Evolutionary conservation across 2,329 filamentous ascomycete species (phyloP).

Genomic region (Colletotrichum incanum): DNA sequence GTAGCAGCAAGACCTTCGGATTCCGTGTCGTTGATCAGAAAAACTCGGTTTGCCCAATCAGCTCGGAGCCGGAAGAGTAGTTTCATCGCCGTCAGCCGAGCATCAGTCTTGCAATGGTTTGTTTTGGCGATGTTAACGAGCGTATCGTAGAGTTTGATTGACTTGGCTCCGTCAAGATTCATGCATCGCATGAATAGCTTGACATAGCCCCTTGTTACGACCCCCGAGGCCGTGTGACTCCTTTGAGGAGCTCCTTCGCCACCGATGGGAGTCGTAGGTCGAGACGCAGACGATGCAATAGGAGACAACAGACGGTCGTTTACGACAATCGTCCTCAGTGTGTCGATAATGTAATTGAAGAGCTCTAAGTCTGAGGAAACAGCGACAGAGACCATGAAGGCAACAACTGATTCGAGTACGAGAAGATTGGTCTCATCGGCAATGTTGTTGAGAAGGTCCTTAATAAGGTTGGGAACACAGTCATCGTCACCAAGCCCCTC

Average conservation of each 20-base stretch:
- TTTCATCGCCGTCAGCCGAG: slow-evolving; percentile 82
- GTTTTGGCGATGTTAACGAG: slow-evolving; percentile 76
- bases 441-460: slow-evolving; percentile 73
- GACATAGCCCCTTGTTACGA: slow-evolving; percentile 80
- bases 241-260: slow-evolving; percentile 46
- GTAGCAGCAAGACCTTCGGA: slow-evolving; percentile 80
- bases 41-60: slow-evolving; percentile 84
- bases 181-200: slow-evolving; percentile 84
- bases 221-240: slow-evolving; percentile 74
- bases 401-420: slow-evolving; percentile 76
- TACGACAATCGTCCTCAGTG: slow-evolving; percentile 66
- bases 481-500: slow-evolving; percentile 73
- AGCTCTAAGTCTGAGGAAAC: slow-evolving; percentile 71
- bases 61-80: slow-evolving; percentile 87
- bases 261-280: slow-evolving; percentile 48
- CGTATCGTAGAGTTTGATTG: slow-evolving; percentile 73
- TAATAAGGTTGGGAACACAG: slow-evolving; percentile 71
- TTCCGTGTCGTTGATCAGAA: slow-evolving; percentile 79
- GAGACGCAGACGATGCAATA: slow-evolving; percentile 50
- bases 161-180: slow-evolving; percentile 76
- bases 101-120: slow-evolving; percentile 74
- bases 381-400: slow-evolving; percentile 76
- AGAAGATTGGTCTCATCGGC: slow-evolving; percentile 74
- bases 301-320: slow-evolving; percentile 65
- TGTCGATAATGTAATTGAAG: slow-evolving; percentile 72